Conservation (phyloP, 2,329 filamentous ascomycete genomes). For the Akanthomyces lecanii region DNA sequence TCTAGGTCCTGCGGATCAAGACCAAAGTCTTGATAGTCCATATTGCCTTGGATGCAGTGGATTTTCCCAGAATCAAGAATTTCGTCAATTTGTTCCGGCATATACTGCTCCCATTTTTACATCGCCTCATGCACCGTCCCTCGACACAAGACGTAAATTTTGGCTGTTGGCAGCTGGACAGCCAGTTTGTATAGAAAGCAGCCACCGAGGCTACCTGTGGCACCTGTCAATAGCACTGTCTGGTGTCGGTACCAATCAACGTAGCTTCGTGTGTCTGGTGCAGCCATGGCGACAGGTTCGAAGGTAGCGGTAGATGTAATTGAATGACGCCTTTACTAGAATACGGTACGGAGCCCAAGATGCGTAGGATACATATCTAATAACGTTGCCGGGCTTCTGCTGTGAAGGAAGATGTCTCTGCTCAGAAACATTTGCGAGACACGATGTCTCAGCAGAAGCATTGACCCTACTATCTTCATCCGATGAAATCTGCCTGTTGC, state of each 20-base stretch:
- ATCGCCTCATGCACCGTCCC: constrained; percentile 1
- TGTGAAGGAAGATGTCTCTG: no score
- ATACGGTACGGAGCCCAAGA: no score
- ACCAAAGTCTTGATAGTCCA: neutral
- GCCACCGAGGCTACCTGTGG: constrained; percentile 2
- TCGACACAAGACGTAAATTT: neutral
- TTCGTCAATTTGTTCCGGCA: constrained; percentile 9
- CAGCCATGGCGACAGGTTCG: no score
- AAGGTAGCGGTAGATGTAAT: no score
- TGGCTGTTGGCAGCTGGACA: neutral
- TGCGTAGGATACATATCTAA: no score
- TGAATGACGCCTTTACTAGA: no score
- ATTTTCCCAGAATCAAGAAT: constrained; percentile 8
- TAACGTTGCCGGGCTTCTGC: no score
- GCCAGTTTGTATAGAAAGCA: constrained; percentile 8
- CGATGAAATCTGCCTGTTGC: no score
- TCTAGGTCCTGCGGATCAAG: neutral
- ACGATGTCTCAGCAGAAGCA: no score
- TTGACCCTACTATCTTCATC: no score
- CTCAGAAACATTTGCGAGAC: no score
- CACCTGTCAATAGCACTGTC: constrained; percentile 2
- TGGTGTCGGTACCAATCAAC: neutral
- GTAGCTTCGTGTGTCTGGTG: neutral
- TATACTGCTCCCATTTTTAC: neutral
- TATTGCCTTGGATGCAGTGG: constrained; percentile 1